Conservation (phyloP, 208 protist genomes). For the Crithidia bombi region DNA sequence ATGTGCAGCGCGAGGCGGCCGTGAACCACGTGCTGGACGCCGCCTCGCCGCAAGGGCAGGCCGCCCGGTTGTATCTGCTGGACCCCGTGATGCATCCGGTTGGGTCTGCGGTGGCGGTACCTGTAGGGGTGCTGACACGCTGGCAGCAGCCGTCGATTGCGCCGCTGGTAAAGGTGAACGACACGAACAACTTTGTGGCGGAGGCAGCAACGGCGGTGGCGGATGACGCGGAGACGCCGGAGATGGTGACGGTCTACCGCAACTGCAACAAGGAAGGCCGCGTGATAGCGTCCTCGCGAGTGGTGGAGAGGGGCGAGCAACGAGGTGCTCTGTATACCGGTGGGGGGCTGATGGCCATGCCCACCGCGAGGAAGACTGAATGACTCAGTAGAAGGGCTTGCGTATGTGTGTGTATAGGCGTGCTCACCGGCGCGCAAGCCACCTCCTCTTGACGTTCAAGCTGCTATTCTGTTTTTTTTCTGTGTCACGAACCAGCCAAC, state of each 20-base stretch:
- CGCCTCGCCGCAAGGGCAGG: constrained; percentile 62
- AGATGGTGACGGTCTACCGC: constrained; percentile 23
- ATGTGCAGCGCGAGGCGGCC: constrained; percentile 37
- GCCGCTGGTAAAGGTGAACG: constrained; percentile 38
- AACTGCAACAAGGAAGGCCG: constrained; percentile 9
- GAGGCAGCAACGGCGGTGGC: constrained; percentile 40
- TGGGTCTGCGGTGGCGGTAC: constrained; percentile 53
- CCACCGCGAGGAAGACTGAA: too few species aligned
- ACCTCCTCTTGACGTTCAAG: too few species aligned
- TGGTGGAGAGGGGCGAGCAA: not conserved
- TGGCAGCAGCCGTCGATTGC: constrained; percentile 27
- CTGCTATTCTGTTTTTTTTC: too few species aligned
- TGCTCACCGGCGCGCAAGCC: too few species aligned
- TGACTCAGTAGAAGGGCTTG: too few species aligned
- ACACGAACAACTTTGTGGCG: constrained; percentile 54
- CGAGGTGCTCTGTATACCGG: too few species aligned
- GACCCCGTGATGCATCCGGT: constrained; percentile 44
- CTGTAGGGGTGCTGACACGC: constrained; percentile 28
- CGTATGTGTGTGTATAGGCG: too few species aligned
- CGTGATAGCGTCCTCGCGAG: not conserved
- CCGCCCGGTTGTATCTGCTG: constrained; percentile 52
- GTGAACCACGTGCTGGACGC: constrained; percentile 36
- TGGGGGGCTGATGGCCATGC: too few species aligned
- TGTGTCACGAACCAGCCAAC: too few species aligned
- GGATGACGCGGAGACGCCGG: constrained; percentile 12